Evolutionary conservation across 257 asterid species (phyloP).

Genomic region (Dorcoceras hygrometricum): DNA sequence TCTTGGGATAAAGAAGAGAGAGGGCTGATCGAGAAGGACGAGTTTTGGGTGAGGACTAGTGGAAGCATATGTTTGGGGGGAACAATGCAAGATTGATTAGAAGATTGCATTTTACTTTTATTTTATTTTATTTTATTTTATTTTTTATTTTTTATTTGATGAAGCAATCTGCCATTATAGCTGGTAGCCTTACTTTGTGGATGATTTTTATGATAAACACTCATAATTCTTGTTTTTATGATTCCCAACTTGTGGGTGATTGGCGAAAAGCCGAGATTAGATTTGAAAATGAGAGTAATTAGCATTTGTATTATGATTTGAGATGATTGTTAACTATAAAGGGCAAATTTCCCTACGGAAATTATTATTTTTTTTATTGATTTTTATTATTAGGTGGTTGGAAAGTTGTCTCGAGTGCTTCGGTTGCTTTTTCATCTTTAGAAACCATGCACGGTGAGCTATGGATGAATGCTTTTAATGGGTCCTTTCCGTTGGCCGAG

Average conservation of each 20-base stretch:
- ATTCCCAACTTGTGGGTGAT: background rate
- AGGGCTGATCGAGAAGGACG: constrained; percentile 7
- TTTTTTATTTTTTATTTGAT: background rate
- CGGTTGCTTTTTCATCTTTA: constrained; percentile 21
- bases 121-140: background rate
- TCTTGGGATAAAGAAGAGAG: constrained; percentile 11
- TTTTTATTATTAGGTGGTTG: constrained; percentile 27
- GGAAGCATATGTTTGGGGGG: constrained; percentile 22
- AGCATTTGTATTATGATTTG: background rate
- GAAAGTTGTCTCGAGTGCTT: constrained; percentile 25
- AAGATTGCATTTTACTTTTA: background rate
- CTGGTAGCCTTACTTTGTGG: too few relatives aligned
- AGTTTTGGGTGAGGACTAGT: constrained; percentile 25
- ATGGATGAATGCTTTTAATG: constrained; percentile 7
- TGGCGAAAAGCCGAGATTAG: background rate
- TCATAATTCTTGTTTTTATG: background rate
- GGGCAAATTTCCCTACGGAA: background rate
- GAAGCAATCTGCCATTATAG: too few relatives aligned
- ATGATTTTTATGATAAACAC: too few relatives aligned
- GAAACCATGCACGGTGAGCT: background rate
- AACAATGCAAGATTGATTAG: constrained; percentile 9
- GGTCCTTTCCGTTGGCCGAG: background rate
- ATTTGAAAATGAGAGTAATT: background rate
- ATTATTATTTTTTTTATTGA: background rate
- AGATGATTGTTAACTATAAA: background rate